Base-by-base conservation (phyloP, 2,329 filamentous ascomycete species). In the Botryotinia globosa region DNA sequence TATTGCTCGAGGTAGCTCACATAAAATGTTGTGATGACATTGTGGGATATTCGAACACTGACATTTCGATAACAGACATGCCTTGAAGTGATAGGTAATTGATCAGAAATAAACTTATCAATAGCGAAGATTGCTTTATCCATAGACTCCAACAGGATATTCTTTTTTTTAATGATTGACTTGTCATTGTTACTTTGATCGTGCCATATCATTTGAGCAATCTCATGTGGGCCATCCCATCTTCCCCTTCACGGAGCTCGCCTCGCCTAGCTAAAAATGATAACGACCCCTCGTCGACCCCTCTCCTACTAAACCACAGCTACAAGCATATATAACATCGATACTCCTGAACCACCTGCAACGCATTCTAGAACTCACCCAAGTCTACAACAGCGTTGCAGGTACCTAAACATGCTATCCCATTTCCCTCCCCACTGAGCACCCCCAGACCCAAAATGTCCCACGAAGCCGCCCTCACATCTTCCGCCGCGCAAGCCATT, bases 401-500 rank as follows among this genome's bases (percentile, higher is more conserved):
- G 74, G 72, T 75, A 70, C 45, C 29, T 22, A 37, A 64, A 12
- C 69, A 75, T 74, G 73, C 73, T 74, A 74, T 32, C 39, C 54
- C 18, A 32, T 2, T 29, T 18, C 20, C 34, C 45, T 34, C 59
- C 37, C 37, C 37, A 37, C 42, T 67, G 42, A 67, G 37, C 9
- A 54, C 34, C 25, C 25, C 37, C 34, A 29, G 73, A 20, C 45
- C 54, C 62, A 67, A 58, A 14, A 79, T 78, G 76, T 69, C 78
- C 22, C 69, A 74, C 59, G 77, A 79, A 76, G 77, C 76, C 74
- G 74, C 78, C 39, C 76, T 79, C 56, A 78, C 77, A 34, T 72
- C 75, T 34, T 59, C 71, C 37, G 76, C 77, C 63, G 78, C 78
- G 18, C 72, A 72, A 37, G 73, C 72, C 34, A 73, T 77, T 54